Evolutionary conservation across 2,329 filamentous ascomycete genomes (phyloP).

Genomic region (Neofusicoccum ribis): DNA sequence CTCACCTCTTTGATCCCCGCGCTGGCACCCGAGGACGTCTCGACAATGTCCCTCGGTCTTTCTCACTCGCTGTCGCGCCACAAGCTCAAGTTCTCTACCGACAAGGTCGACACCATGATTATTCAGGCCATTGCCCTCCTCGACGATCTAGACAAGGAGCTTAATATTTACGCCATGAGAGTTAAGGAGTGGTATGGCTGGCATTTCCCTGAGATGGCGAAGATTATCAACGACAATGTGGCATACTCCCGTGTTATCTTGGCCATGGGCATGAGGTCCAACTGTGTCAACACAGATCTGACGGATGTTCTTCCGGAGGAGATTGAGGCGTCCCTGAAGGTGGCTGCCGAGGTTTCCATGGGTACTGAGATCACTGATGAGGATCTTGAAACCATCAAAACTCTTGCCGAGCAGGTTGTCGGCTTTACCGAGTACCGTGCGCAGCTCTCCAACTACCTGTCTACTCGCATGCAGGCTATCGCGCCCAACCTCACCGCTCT

Average conservation of each 20-base stretch:
- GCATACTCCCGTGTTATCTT: constrained; percentile 89
- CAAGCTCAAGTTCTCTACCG: constrained; percentile 97
- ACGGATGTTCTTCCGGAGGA: constrained; percentile 93
- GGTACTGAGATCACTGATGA: constrained; percentile 93
- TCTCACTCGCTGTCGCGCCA: constrained; percentile 88
- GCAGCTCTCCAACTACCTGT: constrained; percentile 84
- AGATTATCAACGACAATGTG: constrained; percentile 95
- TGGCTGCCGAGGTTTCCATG: constrained; percentile 95
- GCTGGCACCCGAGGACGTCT: constrained; percentile 79
- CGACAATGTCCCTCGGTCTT: constrained; percentile 93
- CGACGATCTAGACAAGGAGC: constrained; percentile 96
- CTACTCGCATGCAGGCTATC: constrained; percentile 92
- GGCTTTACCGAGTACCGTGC: constrained; percentile 86
- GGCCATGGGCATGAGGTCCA: constrained; percentile 83
- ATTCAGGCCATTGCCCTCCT: constrained; percentile 88
- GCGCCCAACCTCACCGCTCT: constrained; percentile 93
- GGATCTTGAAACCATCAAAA: constrained; percentile 89
- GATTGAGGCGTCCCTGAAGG: constrained; percentile 87
- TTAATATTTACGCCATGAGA: constrained; percentile 98
- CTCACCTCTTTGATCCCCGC: constrained; percentile 88
- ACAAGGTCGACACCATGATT: constrained; percentile 99
- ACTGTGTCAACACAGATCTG: constrained; percentile 73
- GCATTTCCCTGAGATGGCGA: constrained; percentile 98
- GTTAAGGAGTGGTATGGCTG: constrained; percentile 99
- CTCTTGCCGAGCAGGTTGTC: constrained; percentile 90